Evolutionary conservation across 371 early-diverging fungal species (phyloP).

Genomic region (Apophysomyces elegans): DNA sequence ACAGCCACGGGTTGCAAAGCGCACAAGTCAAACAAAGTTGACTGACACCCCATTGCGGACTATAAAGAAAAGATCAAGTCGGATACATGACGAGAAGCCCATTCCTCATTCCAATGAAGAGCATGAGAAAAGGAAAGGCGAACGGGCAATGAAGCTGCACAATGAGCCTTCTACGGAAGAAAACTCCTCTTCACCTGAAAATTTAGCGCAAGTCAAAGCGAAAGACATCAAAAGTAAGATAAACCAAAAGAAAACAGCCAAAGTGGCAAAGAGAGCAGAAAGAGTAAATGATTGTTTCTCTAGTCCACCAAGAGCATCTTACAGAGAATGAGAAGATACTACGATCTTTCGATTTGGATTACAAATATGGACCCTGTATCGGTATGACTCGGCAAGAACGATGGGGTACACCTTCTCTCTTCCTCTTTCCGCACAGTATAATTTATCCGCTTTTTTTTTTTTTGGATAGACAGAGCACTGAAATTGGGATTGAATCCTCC

Average conservation of each 20-base stretch:
- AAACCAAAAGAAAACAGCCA: not conserved
- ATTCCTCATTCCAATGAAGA: not conserved
- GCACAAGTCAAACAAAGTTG: not conserved
- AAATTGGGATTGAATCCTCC: slow-evolving; percentile 43
- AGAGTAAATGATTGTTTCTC: not conserved
- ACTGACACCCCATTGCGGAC: slow-evolving; percentile 2
- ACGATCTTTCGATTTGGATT: slow-evolving; percentile 50
- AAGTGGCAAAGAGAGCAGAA: not conserved
- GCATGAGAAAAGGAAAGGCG: not conserved
- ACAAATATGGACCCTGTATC: slow-evolving; percentile 48
- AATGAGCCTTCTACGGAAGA: not conserved
- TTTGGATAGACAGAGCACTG: slow-evolving; percentile 15
- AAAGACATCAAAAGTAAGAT: slow-evolving; percentile 10
- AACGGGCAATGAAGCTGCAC: not conserved
- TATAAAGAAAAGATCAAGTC: not conserved
- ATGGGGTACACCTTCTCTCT: slow-evolving; percentile 38
- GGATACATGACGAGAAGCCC: not conserved
- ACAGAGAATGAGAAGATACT: slow-evolving; percentile 39
- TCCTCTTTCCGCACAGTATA: not conserved
- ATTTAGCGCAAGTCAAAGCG: not conserved
- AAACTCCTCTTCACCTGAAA: not conserved
- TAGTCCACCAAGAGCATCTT: slow-evolving; percentile 47
- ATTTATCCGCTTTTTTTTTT: too few species aligned
- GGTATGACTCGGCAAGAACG: slow-evolving; percentile 50
- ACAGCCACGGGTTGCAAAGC: not conserved